phyloP scores from a whole-genome alignment of 83 land plant species.

The Diphasiastrum complanatum region DNA sequence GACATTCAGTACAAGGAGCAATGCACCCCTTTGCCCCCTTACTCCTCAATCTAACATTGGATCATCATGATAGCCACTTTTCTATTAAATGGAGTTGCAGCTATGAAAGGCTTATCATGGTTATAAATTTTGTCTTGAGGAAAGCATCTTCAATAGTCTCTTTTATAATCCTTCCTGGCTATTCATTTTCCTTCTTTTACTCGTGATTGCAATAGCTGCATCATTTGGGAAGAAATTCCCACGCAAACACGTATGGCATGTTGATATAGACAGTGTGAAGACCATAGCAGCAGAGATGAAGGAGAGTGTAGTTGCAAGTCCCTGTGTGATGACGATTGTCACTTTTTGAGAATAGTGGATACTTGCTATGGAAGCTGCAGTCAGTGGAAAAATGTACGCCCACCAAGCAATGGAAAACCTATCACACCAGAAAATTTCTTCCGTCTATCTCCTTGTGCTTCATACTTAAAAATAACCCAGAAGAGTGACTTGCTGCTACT shows the following conservation, averaged over 20 bases:
- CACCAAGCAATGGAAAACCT: constrained; percentile 98
- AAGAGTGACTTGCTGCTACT: too few species aligned
- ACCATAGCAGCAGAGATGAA: constrained; percentile 43
- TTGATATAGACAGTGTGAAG: constrained; percentile 14
- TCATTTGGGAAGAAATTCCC: constrained; percentile 35
- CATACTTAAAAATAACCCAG: too few species aligned
- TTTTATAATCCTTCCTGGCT: too few species aligned
- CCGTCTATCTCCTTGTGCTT: background rate
- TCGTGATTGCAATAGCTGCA: constrained; percentile 41
- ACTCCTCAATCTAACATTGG: too few species aligned
- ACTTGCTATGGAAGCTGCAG: constrained; percentile 63
- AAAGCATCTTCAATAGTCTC: too few species aligned
- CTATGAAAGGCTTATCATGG: too few species aligned
- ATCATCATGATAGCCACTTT: too few species aligned
- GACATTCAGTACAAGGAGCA: too few species aligned
- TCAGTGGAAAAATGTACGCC: constrained; percentile 96
- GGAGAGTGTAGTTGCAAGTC: constrained; percentile 50
- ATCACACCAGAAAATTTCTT: background rate
- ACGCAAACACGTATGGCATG: constrained; percentile 22
- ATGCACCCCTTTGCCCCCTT: too few species aligned
- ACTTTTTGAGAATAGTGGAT: constrained; percentile 65
- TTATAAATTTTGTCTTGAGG: too few species aligned
- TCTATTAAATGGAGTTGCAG: too few species aligned
- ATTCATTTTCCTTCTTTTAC: too few species aligned
- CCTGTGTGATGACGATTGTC: constrained; percentile 40